A percentile compares a stretch with the other conserved stretches of the same genome.
These are phyloP conservation scores for Aspergillus sp. DNA, from an alignment of 2,329 filamentous ascomycete species.

Conservation along the genomic window DNA sequence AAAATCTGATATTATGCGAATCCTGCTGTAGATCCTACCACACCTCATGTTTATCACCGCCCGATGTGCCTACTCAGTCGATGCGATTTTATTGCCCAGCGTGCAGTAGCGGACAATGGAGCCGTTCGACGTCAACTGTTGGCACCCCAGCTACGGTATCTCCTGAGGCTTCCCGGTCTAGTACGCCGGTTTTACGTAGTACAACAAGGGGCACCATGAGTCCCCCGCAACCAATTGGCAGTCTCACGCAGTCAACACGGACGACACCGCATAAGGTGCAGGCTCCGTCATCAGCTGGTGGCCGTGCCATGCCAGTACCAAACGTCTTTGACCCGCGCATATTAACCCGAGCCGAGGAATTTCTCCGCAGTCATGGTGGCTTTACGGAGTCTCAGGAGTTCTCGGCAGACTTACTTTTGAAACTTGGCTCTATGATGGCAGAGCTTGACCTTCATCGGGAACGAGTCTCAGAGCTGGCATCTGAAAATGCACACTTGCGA, in stretches of 20 bases:
- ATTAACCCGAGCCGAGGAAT: slow-evolving; percentile 8
- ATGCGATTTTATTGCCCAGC: slow-evolving; percentile 27
- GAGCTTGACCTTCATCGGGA: slow-evolving; percentile 22
- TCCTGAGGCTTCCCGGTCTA: slow-evolving; percentile 12
- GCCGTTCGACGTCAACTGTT: slow-evolving; percentile 18
- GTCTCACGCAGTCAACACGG: neutral
- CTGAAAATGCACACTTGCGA: slow-evolving; percentile 25
- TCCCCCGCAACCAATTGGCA: neutral
- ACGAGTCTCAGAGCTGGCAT: slow-evolving; percentile 19
- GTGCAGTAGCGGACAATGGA: slow-evolving; percentile 25
- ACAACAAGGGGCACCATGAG: neutral
- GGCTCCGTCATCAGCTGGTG: neutral
- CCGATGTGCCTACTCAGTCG: neutral
- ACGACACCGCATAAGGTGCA: neutral
- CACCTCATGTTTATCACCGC: slow-evolving; percentile 20
- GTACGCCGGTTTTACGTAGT: slow-evolving; percentile 8
- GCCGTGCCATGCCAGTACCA: neutral
- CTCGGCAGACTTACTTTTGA: slow-evolving; percentile 19
- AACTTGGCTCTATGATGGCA: slow-evolving; percentile 23
- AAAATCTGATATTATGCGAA: slow-evolving; percentile 26
- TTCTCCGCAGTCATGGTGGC: slow-evolving; percentile 13
- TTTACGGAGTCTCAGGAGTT: slow-evolving; percentile 14
- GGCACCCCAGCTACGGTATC: neutral
- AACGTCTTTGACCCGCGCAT: neutral
- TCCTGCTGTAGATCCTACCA: slow-evolving; percentile 36